Conservation (phyloP, 2,329 filamentous ascomycete species). For the Coniella vitis region DNA sequence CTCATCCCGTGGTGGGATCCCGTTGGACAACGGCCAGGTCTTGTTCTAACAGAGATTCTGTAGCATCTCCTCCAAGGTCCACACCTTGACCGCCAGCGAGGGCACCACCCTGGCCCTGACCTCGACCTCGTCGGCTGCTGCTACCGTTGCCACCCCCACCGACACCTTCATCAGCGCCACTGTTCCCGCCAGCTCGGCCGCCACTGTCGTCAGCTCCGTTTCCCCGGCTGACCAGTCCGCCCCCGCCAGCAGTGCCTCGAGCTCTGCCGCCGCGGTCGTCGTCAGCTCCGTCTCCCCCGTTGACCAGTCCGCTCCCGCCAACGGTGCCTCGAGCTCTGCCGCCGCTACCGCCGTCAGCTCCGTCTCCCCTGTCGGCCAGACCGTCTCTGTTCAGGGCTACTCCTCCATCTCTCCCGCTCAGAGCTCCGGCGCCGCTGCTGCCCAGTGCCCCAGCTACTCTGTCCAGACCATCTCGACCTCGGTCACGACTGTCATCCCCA, state of each 20-base stretch:
- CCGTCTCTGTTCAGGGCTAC: slow-evolving; percentile 13
- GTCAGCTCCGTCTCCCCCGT: slow-evolving; percentile 16
- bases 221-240: slow-evolving; percentile 19
- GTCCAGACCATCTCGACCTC: slow-evolving; percentile 49
- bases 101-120: neutral
- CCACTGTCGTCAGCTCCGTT: slow-evolving; percentile 13
- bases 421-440: slow-evolving; percentile 20
- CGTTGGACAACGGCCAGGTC: neutral
- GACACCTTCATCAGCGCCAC: slow-evolving; percentile 20
- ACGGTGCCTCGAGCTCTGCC: slow-evolving; percentile 17
- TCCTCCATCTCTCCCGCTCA: slow-evolving; percentile 13
- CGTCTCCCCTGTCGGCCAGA: slow-evolving; percentile 10
- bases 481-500: slow-evolving; percentile 49
- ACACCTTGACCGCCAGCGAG: slow-evolving; percentile 45
- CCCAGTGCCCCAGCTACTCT: slow-evolving; percentile 30
- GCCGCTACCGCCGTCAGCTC: slow-evolving; percentile 14
- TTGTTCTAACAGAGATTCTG: neutral
- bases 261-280: slow-evolving; percentile 17
- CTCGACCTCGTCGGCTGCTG: slow-evolving; percentile 34
- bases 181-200: slow-evolving; percentile 11
- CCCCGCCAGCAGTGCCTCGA: slow-evolving; percentile 19
- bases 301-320: slow-evolving; percentile 22
- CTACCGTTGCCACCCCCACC: slow-evolving; percentile 23
- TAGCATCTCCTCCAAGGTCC: slow-evolving; percentile 46
- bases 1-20: slow-evolving; percentile 25